Base-by-base conservation (phyloP, 2,329 filamentous ascomycete species). In the Calonectria honghensis region DNA sequence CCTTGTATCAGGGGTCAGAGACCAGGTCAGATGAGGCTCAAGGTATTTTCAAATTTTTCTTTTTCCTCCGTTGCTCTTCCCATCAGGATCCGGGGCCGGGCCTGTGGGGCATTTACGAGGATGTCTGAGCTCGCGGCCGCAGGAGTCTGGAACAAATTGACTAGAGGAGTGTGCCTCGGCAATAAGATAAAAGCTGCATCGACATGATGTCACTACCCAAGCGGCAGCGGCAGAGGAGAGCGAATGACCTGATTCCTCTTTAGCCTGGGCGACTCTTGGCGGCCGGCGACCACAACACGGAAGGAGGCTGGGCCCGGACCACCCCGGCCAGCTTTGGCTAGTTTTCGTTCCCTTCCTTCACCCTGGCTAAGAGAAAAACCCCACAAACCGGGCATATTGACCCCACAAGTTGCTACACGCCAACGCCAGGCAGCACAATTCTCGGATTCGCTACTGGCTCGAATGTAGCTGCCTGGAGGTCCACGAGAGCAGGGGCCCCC, bases 351-450 rank as follows among this genome's bases (percentile, higher is more conserved):
- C 57, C 57, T 61, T 68, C 73, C 71, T 65, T 65, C 70, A 70
- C 52, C 52, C 24, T 48, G 14, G 51, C 57, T 32, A 35, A 41
- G 31, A 39, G 24, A 27, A 29, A 20, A 68, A 45, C 73, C 68
- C 75, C 75, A 71, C 32, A 35, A 35, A 10, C 32, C 7, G 32
- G 32, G 11, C 7, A 35, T 35, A 11, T 7, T 35, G 54, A 52
- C 75, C 68, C 75, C 75, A 71, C 68, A 70, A 37, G 20, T 24
- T 31, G 37, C 39, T 35, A 67, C 69, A 64, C 39, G 32, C 50
- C 54, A 57, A 64, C 29, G 73, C 75, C 63, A 77, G 75, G 75
- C 75, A 77, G 52, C 75, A 76, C 68, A 74, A 75, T 77, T 69
- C 37, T 69, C 45, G 35, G 52, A 20, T 31, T 37, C 16, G 20